phyloP scores from a whole-genome alignment of 192 early-diverging fungal species.

The Podila clonocystis region DNA sequence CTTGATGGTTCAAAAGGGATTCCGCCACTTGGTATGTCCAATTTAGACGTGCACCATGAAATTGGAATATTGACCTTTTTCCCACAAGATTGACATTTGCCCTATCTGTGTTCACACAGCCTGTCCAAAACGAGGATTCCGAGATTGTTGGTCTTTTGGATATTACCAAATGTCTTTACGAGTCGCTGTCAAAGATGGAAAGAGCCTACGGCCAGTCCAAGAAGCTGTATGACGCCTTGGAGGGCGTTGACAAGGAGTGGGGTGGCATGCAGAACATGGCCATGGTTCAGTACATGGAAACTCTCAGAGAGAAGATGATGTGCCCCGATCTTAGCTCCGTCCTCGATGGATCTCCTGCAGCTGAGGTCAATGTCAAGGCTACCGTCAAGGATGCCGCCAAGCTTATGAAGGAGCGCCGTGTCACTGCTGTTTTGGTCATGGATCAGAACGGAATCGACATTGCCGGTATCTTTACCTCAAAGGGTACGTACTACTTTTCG shows the following conservation, averaged over 20 bases:
- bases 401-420: slow-evolving; percentile 76
- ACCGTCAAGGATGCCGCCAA: slow-evolving; percentile 78
- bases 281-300: slow-evolving; percentile 77
- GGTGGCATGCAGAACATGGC: slow-evolving; percentile 70
- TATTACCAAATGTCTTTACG: slow-evolving; percentile 88
- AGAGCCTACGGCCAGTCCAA: slow-evolving; percentile 83
- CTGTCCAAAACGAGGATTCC: slow-evolving; percentile 87
- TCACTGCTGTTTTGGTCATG: slow-evolving; percentile 81
- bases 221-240: slow-evolving; percentile 82
- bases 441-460: slow-evolving; percentile 71
- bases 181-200: slow-evolving; percentile 88
- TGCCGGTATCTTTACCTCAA: slow-evolving; percentile 94
- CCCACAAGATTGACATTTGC: too few species aligned
- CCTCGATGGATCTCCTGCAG: slow-evolving; percentile 72
- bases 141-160: slow-evolving; percentile 87
- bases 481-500: slow-evolving; percentile 27
- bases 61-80: neutral
- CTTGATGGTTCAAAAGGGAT: slow-evolving; percentile 84
- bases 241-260: slow-evolving; percentile 87
- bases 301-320: slow-evolving; percentile 84
- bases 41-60: too few species aligned
- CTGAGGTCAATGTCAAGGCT: slow-evolving; percentile 70
- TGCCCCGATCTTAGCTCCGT: slow-evolving; percentile 91
- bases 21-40: slow-evolving; percentile 76
- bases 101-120: slow-evolving; percentile 40